Evolutionary conservation across 805 yeast species (phyloP).

Genomic region (Saturnispora saitoi): DNA sequence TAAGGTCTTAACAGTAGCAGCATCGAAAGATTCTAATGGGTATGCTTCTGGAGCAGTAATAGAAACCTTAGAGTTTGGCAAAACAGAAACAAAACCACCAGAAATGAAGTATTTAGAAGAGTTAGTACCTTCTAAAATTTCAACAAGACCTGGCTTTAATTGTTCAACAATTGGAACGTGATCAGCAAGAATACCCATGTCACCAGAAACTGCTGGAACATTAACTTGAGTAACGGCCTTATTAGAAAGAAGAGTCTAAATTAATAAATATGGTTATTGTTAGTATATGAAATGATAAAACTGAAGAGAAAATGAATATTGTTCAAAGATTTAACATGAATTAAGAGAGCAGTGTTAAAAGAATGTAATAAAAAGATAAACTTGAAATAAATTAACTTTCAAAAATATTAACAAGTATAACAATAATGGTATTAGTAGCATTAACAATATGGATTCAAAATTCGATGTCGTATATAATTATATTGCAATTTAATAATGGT

Average conservation of each 20-base stretch:
- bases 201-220: conserved; percentile 92
- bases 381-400: too few species aligned
- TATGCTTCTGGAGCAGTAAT: conserved; percentile 94
- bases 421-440: too few species aligned
- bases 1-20: conserved; percentile 67
- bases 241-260: conserved; percentile 25
- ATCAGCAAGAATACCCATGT: conserved; percentile 92
- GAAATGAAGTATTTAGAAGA: conserved; percentile 81
- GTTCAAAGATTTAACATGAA: neutral
- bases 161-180: conserved; percentile 98
- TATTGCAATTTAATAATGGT: too few species aligned
- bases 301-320: neutral
- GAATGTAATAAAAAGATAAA: too few species aligned
- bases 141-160: conserved; percentile 91
- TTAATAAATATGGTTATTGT: neutral
- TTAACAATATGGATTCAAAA: too few species aligned
- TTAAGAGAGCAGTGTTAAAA: too few species aligned
- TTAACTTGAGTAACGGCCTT: conserved; percentile 63
- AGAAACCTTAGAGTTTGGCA: conserved; percentile 85
- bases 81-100: conserved; percentile 95
- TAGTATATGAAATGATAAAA: neutral
- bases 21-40: conserved; percentile 80
- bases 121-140: conserved; percentile 69
- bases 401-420: too few species aligned
- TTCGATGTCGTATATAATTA: too few species aligned